Percentiles rank a stretch among this genome's conserved stretches.
These are phyloP conservation scores for Triticum monococcum DNA, from an alignment of 176 grass and related monocot genomes.

Conservation along the genomic window DNA sequence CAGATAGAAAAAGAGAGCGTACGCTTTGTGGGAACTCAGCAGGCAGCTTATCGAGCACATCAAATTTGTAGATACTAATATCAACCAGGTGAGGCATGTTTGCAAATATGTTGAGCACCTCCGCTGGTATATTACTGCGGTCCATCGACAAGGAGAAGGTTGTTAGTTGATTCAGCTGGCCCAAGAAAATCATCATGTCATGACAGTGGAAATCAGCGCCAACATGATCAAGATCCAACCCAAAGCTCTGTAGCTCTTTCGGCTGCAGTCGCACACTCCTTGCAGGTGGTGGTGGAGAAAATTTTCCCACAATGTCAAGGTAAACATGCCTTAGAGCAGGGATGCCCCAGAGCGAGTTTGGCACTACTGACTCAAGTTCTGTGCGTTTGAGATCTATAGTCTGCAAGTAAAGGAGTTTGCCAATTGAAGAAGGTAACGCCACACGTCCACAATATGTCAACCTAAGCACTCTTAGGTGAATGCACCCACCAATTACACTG, in stretches of 20 bases:
- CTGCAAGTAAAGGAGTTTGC: not conserved
- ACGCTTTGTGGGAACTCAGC: not conserved
- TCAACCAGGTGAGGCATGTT: not conserved
- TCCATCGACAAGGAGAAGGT: not conserved
- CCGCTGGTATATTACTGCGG: not conserved
- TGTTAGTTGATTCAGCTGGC: not conserved
- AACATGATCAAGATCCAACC: fast-evolving
- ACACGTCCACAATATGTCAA: not conserved
- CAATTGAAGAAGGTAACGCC: not conserved
- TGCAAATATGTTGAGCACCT: not conserved
- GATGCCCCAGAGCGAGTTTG: conserved; percentile 36
- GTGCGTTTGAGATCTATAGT: not conserved
- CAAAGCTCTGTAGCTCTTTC: too few species aligned
- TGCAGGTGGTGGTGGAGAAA: not conserved
- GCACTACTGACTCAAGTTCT: not conserved
- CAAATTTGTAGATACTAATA: not conserved
- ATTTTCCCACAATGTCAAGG: too few species aligned
- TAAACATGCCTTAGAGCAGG: not conserved
- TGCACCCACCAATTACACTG: too few species aligned
- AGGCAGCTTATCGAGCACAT: not conserved
- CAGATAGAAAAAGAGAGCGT: fast-evolving
- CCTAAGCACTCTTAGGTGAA: not conserved
- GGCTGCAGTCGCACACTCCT: too few species aligned
- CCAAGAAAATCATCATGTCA: too few species aligned
- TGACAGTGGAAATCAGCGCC: too few species aligned